Evolutionary conservation across 495 filamentous ascomycete genomes (phyloP), one percentile per base, ranked within the genome.

Genomic region (Neurospora sublineolata): DNA sequence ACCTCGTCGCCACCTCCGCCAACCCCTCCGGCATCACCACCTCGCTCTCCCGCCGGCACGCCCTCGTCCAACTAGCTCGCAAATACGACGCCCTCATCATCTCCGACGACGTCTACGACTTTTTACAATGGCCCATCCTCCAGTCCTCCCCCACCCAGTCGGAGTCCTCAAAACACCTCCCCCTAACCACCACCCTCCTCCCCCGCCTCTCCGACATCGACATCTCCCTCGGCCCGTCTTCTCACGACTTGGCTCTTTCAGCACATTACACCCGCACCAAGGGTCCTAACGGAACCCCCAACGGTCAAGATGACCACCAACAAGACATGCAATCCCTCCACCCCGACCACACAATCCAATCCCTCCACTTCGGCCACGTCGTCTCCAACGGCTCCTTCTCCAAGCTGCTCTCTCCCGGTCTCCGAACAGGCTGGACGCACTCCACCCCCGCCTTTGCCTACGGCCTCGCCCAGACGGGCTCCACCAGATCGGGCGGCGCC

Each of bases 91-190:
- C 92, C 4, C 81, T 97, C 7, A 79, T 97, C 67, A 85, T 97
- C n/a, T 86, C 86, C 14, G 94, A 97, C 80, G 94, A 97, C 79
- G 93, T 97, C 1, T 97, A 97, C 73, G 94, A 97, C 78, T 89
- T 93, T 72, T 83, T 97, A 0, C 90, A 92, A 77, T 95, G 93
- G 88, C 85, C 86, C 7, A 69, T 74, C 68, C 69, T 70, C 14
- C 83, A n/a, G n/a, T n/a, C 74, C 72, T 18, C 68, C 75, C 0
- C 16, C 23, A 46, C 38, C 18, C 4, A 14, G 0, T 44, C 41
- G 18, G 72, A 36, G 38, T 12, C 39, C 52, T 74, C 71, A 52
- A 44, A 3, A n/a, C 10, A 37, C 10, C 20, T 79, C 37, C 23
- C 1, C 41, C 67, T 18, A 11, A 33, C 37, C 23, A 70, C 71